Percentiles rank a stretch among this genome's conserved stretches.
phyloP scores from a whole-genome alignment of 345 rosid species.

The thale cress (Arabidopsis thaliana) region DNA sequence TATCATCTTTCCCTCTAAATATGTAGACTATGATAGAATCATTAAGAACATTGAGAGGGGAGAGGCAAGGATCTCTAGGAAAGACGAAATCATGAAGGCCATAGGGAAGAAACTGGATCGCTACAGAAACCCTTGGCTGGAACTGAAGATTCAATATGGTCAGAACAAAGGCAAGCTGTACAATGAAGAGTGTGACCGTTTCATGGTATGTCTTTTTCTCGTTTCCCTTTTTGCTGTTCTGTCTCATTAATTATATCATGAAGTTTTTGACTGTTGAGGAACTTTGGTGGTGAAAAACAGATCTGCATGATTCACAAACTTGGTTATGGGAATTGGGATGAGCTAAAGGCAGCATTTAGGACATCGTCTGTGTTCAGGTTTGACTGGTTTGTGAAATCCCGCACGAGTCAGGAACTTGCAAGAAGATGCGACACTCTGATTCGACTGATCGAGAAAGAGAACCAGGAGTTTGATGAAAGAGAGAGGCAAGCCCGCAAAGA shows the following conservation, averaged over 20 bases:
- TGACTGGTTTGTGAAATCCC: constrained; percentile 99
- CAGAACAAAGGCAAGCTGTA: constrained; percentile 97
- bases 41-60: constrained; percentile 98
- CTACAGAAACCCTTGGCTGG: constrained; percentile 99
- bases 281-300: constrained; percentile 47
- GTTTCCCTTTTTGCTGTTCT: not conserved
- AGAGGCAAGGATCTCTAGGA: constrained; percentile 95
- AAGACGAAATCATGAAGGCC: constrained; percentile 99
- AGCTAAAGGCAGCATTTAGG: constrained; percentile 95
- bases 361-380: constrained; percentile 90
- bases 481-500: constrained; percentile 99
- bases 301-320: constrained; percentile 99
- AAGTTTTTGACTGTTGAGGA: not conserved
- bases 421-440: constrained; percentile 97
- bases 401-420: constrained; percentile 97
- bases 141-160: constrained; percentile 96
- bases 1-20: not conserved
- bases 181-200: constrained; percentile 97
- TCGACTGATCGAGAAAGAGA: constrained; percentile 96
- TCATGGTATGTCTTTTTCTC: constrained; percentile 59
- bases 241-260: not conserved
- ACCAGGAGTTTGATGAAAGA: constrained; percentile 95
- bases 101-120: constrained; percentile 98
- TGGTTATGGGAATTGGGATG: constrained; percentile 99
- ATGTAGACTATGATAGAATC: constrained; percentile 91